These are phyloP conservation scores for Opeltia flavorubescens DNA, from an alignment of 495 filamentous ascomycete genomes.

Conservation along the genomic window DNA sequence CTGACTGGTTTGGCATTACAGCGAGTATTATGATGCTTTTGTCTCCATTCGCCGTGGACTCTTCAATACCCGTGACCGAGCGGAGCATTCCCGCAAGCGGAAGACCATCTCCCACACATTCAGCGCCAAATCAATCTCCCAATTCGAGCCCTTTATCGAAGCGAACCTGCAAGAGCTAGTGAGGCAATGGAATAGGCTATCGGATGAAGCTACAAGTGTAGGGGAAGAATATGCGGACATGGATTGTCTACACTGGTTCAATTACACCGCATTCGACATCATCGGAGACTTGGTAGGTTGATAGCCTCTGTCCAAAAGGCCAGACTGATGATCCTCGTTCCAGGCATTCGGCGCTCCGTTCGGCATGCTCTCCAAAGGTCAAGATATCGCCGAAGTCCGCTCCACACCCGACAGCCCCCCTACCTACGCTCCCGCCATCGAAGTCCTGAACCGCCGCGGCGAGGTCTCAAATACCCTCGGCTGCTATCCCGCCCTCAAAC, in stretches of 20 bases:
- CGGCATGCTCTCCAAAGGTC: constrained; percentile 37
- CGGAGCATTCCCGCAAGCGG: constrained; percentile 77
- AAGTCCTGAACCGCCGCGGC: constrained; percentile 41
- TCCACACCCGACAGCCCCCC: constrained; percentile 28
- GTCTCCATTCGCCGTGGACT: constrained; percentile 75
- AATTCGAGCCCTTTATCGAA: constrained; percentile 86
- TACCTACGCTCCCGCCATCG: constrained; percentile 35
- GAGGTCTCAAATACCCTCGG: constrained; percentile 39
- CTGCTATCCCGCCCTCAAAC: constrained; percentile 30
- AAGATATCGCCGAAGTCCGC: constrained; percentile 48
- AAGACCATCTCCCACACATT: constrained; percentile 85
- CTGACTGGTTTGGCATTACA: constrained; percentile 10
- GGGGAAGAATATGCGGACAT: constrained; percentile 43
- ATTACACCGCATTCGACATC: constrained; percentile 86
- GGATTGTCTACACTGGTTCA: constrained; percentile 84
- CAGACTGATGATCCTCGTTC: neutral
- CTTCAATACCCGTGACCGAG: constrained; percentile 79
- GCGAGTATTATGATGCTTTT: constrained; percentile 82
- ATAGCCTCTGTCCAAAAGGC: neutral
- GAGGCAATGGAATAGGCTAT: constrained; percentile 52
- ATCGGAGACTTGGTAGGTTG: constrained; percentile 52
- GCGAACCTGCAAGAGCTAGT: constrained; percentile 64
- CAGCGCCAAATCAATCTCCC: constrained; percentile 61
- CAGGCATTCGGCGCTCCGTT: constrained; percentile 40
- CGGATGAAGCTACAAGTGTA: constrained; percentile 20